Conservation (phyloP, 768 basidiomycete genomes). For the Suillus ampliporus region DNA sequence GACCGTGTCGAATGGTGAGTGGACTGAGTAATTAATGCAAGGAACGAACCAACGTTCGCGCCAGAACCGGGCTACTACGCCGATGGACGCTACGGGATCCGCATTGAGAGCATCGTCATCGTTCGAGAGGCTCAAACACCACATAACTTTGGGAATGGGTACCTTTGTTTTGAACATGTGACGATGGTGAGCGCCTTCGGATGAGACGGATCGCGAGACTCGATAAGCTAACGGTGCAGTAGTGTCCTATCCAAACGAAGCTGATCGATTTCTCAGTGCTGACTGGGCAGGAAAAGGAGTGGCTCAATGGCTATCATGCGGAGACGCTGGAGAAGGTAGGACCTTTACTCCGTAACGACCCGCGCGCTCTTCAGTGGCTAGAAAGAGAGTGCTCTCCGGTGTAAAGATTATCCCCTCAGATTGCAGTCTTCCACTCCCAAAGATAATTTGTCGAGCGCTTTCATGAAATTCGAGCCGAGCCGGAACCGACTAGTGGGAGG, state of each 20-base stretch:
- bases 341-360: constrained; percentile 69
- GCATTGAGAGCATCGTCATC: constrained; percentile 89
- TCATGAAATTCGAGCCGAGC: neutral
- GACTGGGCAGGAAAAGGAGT: constrained; percentile 68
- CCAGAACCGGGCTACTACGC: constrained; percentile 91
- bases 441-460: neutral
- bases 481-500: too few species aligned
- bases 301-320: constrained; percentile 86
- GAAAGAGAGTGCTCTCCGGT: constrained; percentile 55
- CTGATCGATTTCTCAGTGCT: constrained; percentile 72
- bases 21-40: neutral
- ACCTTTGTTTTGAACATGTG: constrained; percentile 82
- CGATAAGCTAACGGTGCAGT: constrained; percentile 10
- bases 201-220: constrained; percentile 1
- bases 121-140: constrained; percentile 74
- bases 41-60: neutral
- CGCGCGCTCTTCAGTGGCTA: constrained; percentile 65
- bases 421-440: neutral
- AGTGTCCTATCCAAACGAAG: constrained; percentile 88
- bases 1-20: constrained; percentile 83
- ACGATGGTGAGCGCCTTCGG: constrained; percentile 70
- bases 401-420: neutral
- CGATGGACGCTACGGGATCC: constrained; percentile 90
- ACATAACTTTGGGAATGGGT: constrained; percentile 84
- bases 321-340: constrained; percentile 76